Evolutionary conservation across 2,329 filamentous ascomycete genomes (phyloP).

Genomic region (Ascochyta rabiei): DNA sequence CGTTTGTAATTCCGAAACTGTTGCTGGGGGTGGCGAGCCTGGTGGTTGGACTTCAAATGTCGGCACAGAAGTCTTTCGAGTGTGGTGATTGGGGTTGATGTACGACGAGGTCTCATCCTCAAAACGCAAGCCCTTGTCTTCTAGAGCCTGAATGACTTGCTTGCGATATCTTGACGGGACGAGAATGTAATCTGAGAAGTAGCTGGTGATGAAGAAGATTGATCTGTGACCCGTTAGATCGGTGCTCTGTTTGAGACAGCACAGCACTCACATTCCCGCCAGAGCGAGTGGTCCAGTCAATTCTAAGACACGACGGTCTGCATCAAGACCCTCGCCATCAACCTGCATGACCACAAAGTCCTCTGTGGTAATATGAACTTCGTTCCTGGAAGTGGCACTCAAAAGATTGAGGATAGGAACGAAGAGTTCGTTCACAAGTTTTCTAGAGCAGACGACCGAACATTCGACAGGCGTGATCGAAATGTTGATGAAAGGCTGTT

Average conservation of each 20-base stretch:
- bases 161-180: constrained; percentile 77
- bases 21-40: constrained; percentile 76
- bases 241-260: no score
- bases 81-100: constrained; percentile 60
- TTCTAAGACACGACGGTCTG: constrained; percentile 88
- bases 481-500: constrained; percentile 88
- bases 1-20: constrained; percentile 77
- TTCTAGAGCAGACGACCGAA: constrained; percentile 84
- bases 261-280: constrained; percentile 72
- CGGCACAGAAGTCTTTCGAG: constrained; percentile 54
- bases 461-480: constrained; percentile 92
- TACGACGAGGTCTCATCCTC: constrained; percentile 68
- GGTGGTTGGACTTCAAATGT: constrained; percentile 58
- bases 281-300: constrained; percentile 88
- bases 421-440: constrained; percentile 77
- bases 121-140: constrained; percentile 83
- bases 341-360: constrained; percentile 89
- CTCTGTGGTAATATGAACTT: constrained; percentile 77
- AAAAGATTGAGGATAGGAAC: constrained; percentile 71
- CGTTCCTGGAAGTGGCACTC: constrained; percentile 50
- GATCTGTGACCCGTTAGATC: constrained; percentile 58
- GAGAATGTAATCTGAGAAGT: constrained; percentile 96
- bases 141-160: constrained; percentile 76
- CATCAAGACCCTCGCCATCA: constrained; percentile 86
- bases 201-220: constrained; percentile 98